Evolutionary conservation across 2,329 filamentous ascomycete genomes (phyloP).

Genomic region (Aplosporella prunicola): DNA sequence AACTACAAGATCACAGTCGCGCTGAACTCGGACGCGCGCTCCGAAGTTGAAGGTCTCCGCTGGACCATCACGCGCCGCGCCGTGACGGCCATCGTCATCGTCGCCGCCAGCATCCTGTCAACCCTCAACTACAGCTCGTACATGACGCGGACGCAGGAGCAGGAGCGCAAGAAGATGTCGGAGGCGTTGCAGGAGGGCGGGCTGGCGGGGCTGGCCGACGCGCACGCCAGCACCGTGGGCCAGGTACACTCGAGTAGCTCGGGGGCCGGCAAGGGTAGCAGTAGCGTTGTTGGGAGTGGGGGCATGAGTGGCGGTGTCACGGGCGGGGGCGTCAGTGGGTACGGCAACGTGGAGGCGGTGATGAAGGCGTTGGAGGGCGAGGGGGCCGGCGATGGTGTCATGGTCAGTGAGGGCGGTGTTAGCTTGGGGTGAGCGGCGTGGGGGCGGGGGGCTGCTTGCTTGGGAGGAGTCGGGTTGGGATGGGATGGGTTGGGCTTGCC

Average conservation of each 20-base stretch:
- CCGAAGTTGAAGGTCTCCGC: slow-evolving; percentile 80
- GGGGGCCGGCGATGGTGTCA: slow-evolving; percentile 7
- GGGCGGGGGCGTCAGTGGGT: background rate
- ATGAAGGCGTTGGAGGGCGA: background rate
- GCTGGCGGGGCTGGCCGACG: background rate
- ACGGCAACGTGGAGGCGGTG: background rate
- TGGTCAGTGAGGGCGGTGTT: slow-evolving; percentile 10
- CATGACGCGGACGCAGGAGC: slow-evolving; percentile 28
- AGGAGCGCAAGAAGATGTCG: slow-evolving; percentile 29
- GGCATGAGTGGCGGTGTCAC: background rate
- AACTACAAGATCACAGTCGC: slow-evolving; percentile 93
- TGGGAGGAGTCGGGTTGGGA: too few species aligned
- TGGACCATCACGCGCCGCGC: slow-evolving; percentile 71
- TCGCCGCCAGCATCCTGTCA: slow-evolving; percentile 36
- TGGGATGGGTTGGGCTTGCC: too few species aligned
- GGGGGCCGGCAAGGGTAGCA: background rate
- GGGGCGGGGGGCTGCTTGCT: too few species aligned
- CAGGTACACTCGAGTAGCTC: background rate
- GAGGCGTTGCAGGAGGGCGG: background rate
- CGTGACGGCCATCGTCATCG: slow-evolving; percentile 47
- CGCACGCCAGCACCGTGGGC: background rate
- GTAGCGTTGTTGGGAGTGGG: background rate
- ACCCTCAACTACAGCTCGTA: slow-evolving; percentile 32
- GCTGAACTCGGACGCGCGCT: slow-evolving; percentile 82
- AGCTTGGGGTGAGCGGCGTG: slow-evolving; percentile 9